phyloP scores from a whole-genome alignment of 1,284 basidiomycete genomes.

The Spongiforma sp. region DNA sequence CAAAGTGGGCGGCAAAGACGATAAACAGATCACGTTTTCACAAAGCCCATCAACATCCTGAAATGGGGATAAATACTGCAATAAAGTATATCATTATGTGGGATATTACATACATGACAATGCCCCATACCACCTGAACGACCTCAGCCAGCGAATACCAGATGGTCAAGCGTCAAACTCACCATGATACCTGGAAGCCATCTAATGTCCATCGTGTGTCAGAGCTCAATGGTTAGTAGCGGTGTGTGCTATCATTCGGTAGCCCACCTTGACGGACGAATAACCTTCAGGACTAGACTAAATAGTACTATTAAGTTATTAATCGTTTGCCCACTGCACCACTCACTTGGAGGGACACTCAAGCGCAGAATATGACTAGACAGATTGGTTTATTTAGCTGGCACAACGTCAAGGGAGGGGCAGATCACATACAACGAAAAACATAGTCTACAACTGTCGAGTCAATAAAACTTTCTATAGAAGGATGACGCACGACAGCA shows the following conservation, averaged over 20 bases:
- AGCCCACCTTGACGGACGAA: constrained; percentile 53
- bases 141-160: constrained; percentile 1
- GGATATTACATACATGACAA: constrained; percentile 46
- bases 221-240: too few species aligned
- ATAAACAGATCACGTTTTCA: constrained; percentile 55
- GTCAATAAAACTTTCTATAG: neutral
- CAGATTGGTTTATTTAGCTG: neutral
- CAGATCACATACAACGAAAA: constrained; percentile 60
- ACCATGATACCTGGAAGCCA: constrained; percentile 53
- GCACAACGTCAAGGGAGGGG: neutral
- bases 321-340: too few species aligned
- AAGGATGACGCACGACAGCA: constrained; percentile 53
- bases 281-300: constrained; percentile 54
- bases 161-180: constrained; percentile 8
- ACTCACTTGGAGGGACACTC: constrained; percentile 41
- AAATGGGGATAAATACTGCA: neutral
- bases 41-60: constrained; percentile 69
- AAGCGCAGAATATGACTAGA: constrained; percentile 29
- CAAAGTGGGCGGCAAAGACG: neutral
- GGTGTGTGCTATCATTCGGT: neutral
- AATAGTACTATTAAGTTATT: neutral
- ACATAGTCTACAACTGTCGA: constrained; percentile 60
- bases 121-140: constrained; percentile 52
- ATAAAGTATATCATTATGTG: neutral
- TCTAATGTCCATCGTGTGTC: constrained; percentile 16